Base-by-base conservation (phyloP, 192 early-diverging fungal species). In the Coemansia sp. region DNA sequence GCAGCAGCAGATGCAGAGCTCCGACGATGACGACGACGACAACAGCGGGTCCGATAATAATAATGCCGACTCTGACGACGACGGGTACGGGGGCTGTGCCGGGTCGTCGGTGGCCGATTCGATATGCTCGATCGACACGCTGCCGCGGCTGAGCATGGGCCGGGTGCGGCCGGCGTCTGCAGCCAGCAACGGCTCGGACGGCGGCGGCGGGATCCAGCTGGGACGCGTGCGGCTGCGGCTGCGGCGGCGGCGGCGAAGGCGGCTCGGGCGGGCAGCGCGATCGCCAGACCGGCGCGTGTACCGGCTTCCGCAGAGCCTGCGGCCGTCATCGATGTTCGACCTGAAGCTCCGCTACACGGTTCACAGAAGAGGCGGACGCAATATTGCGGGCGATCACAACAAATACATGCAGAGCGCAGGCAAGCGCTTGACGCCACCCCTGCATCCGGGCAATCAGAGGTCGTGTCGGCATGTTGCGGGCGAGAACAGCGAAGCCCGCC, bases 251-350 rank as follows among this genome's bases (percentile, higher is more conserved):
- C 49, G 33, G 31, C 33, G 22, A 21, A 18, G 19, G 48, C 38
- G 5, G 45, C 28, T 19, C 25, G 42, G 57, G 21, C 31, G 31
- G 53, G 21, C n/a, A n/a, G 46, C 16, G n/a, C 56, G 49, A 38
- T 38, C n/a, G 35, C 35, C 35, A 2, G 35, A 38, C 35, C 5
- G 38, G 6, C 35, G 47, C 12, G 23, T 40, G 46, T 69, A 69
- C 56, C 64, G 60, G 25, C 58, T 79, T 49, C 76, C 76, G 12
- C 56, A 56, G 8, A 69, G 58, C 14, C 62, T 79, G 28, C 53
- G 70, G 50, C 76, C 76, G 4, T 63, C 70, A 33, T 79, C 76
- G 16, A 61, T 71, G 65, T 79, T 79, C 42, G 69, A 79, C 48
- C 54, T 79, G 25, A 57, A 43, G 32, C 49, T 79, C 28, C 65